Base-by-base conservation (phyloP, 129 eudicot species). In the Ambrosia trifida region DNA sequence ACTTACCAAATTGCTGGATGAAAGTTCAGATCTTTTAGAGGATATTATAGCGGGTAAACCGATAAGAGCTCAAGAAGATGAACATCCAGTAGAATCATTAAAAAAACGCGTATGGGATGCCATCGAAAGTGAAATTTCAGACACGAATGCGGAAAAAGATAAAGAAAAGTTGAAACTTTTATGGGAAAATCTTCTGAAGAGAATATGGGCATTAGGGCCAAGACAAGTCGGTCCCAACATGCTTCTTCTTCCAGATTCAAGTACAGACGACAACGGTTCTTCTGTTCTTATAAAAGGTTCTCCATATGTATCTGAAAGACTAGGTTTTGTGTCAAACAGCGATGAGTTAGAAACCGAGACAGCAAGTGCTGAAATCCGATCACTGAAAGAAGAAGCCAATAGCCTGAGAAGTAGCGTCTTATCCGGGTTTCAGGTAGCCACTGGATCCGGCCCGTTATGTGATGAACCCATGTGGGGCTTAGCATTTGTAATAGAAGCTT, bases 391-490 rank as follows among this genome's bases (percentile, higher is more conserved):
- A 72, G 99, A 94, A 86, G 96, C 93, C 2, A 77, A 82, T 73
- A 76, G 83, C 72, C 86, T 94, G 4, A 87, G 87, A 53, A 94
- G 89, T 78, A 87, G 96, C 72, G 89, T 94, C 30, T 66, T 94
- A 61, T 94, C 99, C 11, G 99, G 99, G 64, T 94, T 94, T 70
- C 99, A 94, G 73, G 79, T 94, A 16, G 99, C 99, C 30, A 87
- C 99, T 9, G 86, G 96, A 69, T 75, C 96, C 47, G 99, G 99
- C 35, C 97, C 97, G 14, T 79, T 94, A 64, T 94, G 99, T 66
- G 96, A 94, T 49, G 99, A 94, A 78, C 97, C 99, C 18, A 82
- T 94, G 97, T 94, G 99, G 99, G 99, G 99, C 38, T 84, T 94
- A 81, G 97, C 89, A 1, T 94, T 94, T 75, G 74, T 85, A 9